These are phyloP conservation scores for Colletotrichum sp. DNA, from an alignment of 2,329 filamentous ascomycete species.

Conservation along the genomic window DNA sequence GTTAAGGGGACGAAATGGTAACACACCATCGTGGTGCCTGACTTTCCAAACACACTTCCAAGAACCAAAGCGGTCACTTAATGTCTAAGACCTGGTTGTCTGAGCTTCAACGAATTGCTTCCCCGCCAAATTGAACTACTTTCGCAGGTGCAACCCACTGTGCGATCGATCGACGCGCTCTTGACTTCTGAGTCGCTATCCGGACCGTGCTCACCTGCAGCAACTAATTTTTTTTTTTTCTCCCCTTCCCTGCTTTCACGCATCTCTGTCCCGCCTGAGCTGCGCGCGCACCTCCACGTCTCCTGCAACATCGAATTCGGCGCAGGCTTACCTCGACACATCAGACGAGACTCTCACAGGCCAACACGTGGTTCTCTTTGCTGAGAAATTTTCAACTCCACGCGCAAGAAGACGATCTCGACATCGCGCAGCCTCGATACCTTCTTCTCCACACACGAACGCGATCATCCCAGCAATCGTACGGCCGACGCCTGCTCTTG, in stretches of 20 bases:
- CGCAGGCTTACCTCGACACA: not conserved
- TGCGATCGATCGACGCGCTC: not conserved
- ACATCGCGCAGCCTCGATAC: not conserved
- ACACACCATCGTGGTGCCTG: not conserved
- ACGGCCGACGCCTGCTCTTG: not conserved
- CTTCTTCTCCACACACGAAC: not conserved
- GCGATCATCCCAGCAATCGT: not conserved
- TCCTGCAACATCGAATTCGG: not conserved
- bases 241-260: not conserved
- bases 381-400: not conserved
- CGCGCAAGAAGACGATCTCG: not conserved
- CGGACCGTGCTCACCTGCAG: conserved; percentile 7
- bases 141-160: not conserved
- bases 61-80: not conserved
- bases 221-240: conserved; percentile 1
- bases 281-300: not conserved
- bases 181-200: not conserved
- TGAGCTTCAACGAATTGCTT: not conserved
- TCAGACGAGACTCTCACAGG: not conserved
- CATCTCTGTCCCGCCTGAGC: not conserved
- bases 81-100: not conserved
- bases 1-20: conserved; percentile 6
- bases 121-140: not conserved
- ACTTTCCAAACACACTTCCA: not conserved
- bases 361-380: not conserved